Conservation (phyloP, 2,329 filamentous ascomycete species). For the Diatrype stigma region DNA sequence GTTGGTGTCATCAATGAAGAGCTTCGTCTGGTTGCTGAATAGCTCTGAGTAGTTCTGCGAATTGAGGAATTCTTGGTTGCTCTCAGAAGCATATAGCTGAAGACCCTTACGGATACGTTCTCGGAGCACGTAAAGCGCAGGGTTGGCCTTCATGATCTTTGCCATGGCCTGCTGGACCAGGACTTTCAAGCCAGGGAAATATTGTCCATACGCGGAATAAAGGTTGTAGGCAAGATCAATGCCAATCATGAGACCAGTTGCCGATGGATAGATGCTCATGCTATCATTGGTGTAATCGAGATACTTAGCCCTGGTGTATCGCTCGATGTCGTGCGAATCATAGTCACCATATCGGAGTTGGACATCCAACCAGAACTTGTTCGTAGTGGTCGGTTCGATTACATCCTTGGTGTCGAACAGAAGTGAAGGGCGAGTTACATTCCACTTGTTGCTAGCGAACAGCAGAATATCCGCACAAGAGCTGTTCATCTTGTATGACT, state of each 20-base stretch:
- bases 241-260: slow-evolving; percentile 94
- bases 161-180: slow-evolving; percentile 97
- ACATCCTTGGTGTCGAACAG: slow-evolving; percentile 95
- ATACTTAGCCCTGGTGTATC: slow-evolving; percentile 96
- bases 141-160: slow-evolving; percentile 99
- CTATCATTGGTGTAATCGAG: slow-evolving; percentile 98
- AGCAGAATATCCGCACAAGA: slow-evolving; percentile 96
- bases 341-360: slow-evolving; percentile 97
- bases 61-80: slow-evolving; percentile 98
- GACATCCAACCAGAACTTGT: slow-evolving; percentile 99
- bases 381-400: slow-evolving; percentile 89
- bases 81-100: slow-evolving; percentile 96
- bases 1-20: slow-evolving; percentile 99
- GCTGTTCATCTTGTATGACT: slow-evolving; percentile 99
- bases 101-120: slow-evolving; percentile 98
- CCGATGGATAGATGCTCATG: slow-evolving; percentile 97
- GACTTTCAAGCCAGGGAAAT: slow-evolving; percentile 95
- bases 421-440: slow-evolving; percentile 87
- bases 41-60: slow-evolving; percentile 99
- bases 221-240: slow-evolving; percentile 98
- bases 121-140: slow-evolving; percentile 88
- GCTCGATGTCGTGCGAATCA: slow-evolving; percentile 97
- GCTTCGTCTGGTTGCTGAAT: slow-evolving; percentile 97
- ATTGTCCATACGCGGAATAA: slow-evolving; percentile 96
- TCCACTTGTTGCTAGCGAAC: slow-evolving; percentile 98